Evolutionary conservation across 371 early-diverging fungal genomes (phyloP).

Genomic region (Mucor irregularis): DNA sequence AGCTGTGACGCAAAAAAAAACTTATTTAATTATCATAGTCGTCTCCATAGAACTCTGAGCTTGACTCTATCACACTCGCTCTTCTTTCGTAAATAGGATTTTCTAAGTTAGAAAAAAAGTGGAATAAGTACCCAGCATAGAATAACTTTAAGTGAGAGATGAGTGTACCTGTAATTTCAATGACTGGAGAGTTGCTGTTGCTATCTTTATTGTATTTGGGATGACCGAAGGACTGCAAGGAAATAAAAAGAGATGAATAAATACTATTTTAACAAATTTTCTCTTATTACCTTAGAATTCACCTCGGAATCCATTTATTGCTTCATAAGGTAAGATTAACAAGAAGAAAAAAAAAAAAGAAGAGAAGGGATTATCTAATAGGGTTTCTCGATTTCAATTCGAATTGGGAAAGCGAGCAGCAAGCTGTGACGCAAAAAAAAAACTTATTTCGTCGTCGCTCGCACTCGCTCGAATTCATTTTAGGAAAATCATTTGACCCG

Average conservation of each 20-base stretch:
- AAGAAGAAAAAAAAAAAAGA: constrained; percentile 10
- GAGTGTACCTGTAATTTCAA: background rate
- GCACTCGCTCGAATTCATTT: no score
- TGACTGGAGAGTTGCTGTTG: background rate
- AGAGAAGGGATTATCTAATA: no score
- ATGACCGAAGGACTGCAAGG: constrained; percentile 16
- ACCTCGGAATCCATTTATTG: constrained; percentile 44
- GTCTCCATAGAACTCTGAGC: background rate
- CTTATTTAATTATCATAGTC: constrained; percentile 5
- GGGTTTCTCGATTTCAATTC: no score
- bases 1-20: constrained; percentile 1
- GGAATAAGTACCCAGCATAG: background rate
- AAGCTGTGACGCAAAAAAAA: constrained; percentile 1
- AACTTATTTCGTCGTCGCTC: no score
- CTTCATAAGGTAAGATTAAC: constrained; percentile 31
- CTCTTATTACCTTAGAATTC: no score
- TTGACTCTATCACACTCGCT: constrained; percentile 8
- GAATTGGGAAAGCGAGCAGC: no score
- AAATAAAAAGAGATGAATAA: background rate
- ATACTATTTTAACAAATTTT: no score
- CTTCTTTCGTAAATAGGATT: constrained; percentile 9
- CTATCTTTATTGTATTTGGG: background rate
- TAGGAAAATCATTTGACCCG: background rate
- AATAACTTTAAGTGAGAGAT: background rate
- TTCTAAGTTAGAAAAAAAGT: background rate